Conservation (phyloP, 306 rosid genomes). For the Dalbergia cochinchinensis region DNA sequence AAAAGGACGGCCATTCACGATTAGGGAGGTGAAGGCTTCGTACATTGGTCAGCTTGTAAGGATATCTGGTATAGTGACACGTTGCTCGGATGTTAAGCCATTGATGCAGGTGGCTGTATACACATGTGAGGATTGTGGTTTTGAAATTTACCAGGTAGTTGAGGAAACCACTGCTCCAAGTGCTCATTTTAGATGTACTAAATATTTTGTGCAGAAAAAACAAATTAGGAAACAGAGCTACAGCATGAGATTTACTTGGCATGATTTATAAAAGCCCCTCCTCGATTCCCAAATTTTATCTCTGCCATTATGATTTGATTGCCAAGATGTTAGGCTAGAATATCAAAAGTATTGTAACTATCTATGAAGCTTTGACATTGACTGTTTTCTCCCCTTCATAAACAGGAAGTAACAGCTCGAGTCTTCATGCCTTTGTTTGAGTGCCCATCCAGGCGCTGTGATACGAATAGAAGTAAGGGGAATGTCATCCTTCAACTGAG, state of each 20-base stretch:
- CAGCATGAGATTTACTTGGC: background rate
- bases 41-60: conserved; percentile 94
- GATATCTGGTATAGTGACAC: conserved; percentile 90
- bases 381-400: conserved; percentile 38
- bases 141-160: conserved; percentile 97
- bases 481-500: conserved; percentile 91
- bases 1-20: conserved; percentile 87
- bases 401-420: conserved; percentile 97
- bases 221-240: conserved; percentile 1
- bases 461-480: conserved; percentile 71
- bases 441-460: conserved; percentile 92
- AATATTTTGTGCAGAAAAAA: background rate
- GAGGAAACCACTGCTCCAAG: background rate
- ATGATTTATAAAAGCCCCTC: conserved; percentile 2
- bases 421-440: conserved; percentile 91
- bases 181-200: conserved; percentile 7
- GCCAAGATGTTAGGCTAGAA: background rate
- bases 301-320: conserved; percentile 10
- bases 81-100: conserved; percentile 98
- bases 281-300: background rate
- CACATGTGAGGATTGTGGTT: conserved; percentile 98
- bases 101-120: conserved; percentile 97
- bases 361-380: conserved; percentile 25
- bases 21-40: conserved; percentile 97
- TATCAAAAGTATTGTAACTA: conserved; percentile 5